Evolutionary conservation across 371 early-diverging fungal genomes (phyloP).

Genomic region (Sporodiniella umbellata): DNA sequence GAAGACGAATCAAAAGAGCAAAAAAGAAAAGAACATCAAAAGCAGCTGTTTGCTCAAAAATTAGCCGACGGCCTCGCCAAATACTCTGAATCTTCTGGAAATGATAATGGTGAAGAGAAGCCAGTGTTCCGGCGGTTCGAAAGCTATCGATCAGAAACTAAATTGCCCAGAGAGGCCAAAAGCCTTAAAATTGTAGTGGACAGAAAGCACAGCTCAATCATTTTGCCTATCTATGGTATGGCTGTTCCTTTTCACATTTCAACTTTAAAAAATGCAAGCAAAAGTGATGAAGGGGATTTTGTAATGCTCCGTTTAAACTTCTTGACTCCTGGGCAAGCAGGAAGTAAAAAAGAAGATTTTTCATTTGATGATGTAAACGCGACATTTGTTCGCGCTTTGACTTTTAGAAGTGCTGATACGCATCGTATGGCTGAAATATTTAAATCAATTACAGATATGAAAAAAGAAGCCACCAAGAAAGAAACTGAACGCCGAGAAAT

Average conservation of each 20-base stretch:
- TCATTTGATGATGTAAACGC: slow-evolving; percentile 89
- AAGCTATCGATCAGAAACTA: slow-evolving; percentile 88
- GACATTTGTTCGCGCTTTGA: slow-evolving; percentile 89
- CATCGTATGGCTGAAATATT: slow-evolving; percentile 82
- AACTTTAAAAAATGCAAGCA: slow-evolving; percentile 93
- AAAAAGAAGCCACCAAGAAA: slow-evolving; percentile 84
- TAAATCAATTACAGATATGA: slow-evolving; percentile 81
- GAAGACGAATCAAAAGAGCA: slow-evolving; percentile 80
- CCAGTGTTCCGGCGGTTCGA: slow-evolving; percentile 85
- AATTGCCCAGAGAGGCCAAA: slow-evolving; percentile 75
- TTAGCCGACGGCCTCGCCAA: slow-evolving; percentile 78
- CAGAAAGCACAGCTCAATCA: slow-evolving; percentile 80
- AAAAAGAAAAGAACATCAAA: slow-evolving; percentile 85
- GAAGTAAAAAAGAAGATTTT: slow-evolving; percentile 85
- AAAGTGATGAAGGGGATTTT: slow-evolving; percentile 94
- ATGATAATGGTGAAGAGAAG: slow-evolving; percentile 62
- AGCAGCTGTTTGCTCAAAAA: slow-evolving; percentile 71
- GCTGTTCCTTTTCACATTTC: slow-evolving; percentile 99
- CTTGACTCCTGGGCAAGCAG: slow-evolving; percentile 90
- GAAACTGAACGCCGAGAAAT: slow-evolving; percentile 93
- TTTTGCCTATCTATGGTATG: slow-evolving; percentile 96
- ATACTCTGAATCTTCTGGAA: slow-evolving; percentile 67
- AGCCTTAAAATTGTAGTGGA: slow-evolving; percentile 90
- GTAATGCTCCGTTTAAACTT: slow-evolving; percentile 97
- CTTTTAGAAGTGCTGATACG: slow-evolving; percentile 87